These are phyloP conservation scores for Vishniacozyma victoriae DNA, from an alignment of 768 basidiomycete species.

Conservation along the genomic window DNA sequence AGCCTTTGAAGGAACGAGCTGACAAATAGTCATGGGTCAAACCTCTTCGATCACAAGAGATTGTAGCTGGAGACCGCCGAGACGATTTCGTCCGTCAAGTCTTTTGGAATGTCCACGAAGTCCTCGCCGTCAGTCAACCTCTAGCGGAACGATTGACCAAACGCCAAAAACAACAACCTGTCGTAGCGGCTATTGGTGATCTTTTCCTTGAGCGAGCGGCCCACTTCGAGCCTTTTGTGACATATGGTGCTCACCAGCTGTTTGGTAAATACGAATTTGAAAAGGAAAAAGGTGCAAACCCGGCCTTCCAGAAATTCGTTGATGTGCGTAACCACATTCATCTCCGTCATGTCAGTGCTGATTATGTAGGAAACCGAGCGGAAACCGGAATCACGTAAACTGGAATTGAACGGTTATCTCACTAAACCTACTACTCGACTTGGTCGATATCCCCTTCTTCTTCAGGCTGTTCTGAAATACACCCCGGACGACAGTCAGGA, in stretches of 20 bases:
- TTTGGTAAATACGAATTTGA: conserved; percentile 99
- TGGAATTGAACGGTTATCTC: conserved; percentile 94
- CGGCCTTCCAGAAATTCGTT: conserved; percentile 88
- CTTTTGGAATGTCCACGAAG: conserved; percentile 96
- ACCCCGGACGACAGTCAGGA: conserved; percentile 87
- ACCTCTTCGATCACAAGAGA: conserved; percentile 62
- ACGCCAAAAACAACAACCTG: conserved; percentile 88
- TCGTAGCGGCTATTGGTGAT: conserved; percentile 88
- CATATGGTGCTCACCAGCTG: conserved; percentile 91
- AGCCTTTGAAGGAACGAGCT: conserved; percentile 5
- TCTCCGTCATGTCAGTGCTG: neutral
- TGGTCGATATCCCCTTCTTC: conserved; percentile 88
- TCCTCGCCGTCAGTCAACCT: conserved; percentile 81
- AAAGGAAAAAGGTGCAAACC: conserved; percentile 91
- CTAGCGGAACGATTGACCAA: conserved; percentile 91
- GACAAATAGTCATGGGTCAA: conserved; percentile 73
- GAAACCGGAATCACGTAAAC: conserved; percentile 86
- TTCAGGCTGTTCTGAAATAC: conserved; percentile 86
- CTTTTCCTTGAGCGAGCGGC: conserved; percentile 80
- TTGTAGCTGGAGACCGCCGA: conserved; percentile 69
- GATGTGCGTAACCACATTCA: conserved; percentile 59
- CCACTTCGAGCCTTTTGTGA: conserved; percentile 85
- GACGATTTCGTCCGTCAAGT: conserved; percentile 86
- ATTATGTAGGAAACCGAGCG: conserved; percentile 71
- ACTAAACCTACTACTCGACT: conserved; percentile 97